Percentiles rank a stretch among this genome's conserved stretches.
Evolutionary conservation across 2,329 filamentous ascomycete genomes (phyloP).

Genomic region (Grosmannia huntii): DNA sequence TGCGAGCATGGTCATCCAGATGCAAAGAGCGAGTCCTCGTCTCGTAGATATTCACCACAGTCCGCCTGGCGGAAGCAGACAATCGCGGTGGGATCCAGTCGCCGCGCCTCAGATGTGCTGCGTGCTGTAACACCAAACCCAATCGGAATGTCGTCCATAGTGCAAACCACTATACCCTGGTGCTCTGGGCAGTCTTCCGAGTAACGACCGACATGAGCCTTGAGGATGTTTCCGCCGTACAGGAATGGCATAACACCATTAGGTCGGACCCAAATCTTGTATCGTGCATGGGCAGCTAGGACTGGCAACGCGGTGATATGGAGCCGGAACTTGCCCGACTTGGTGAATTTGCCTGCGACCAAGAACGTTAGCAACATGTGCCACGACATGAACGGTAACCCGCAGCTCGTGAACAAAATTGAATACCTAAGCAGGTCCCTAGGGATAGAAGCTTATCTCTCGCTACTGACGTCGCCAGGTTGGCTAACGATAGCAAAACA

Average conservation of each 20-base stretch:
- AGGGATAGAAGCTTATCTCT: conserved; percentile 72
- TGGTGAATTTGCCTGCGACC: conserved; percentile 73
- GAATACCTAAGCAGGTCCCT: conserved; percentile 65
- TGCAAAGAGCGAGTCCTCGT: conserved; percentile 56
- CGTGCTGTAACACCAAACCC: conserved; percentile 90
- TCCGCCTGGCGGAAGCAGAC: conserved; percentile 87
- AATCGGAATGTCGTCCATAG: conserved; percentile 85
- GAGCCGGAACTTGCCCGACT: conserved; percentile 87
- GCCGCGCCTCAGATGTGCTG: conserved; percentile 68
- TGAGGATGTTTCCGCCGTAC: conserved; percentile 81
- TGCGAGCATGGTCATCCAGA: conserved; percentile 2
- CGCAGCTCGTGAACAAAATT: not conserved
- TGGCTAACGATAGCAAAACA: conserved; percentile 76
- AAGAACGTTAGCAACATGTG: not conserved
- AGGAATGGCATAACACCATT: conserved; percentile 98
- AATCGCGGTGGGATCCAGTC: conserved; percentile 81
- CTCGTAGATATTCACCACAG: conserved; percentile 86
- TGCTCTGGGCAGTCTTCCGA: conserved; percentile 89
- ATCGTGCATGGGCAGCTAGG: conserved; percentile 79
- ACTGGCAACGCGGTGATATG: conserved; percentile 83
- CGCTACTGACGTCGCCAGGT: conserved; percentile 75
- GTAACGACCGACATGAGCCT: conserved; percentile 61
- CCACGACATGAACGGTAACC: not conserved
- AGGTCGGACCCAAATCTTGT: conserved; percentile 93
- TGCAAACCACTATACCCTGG: conserved; percentile 78